phyloP scores from a whole-genome alignment of 345 rosid species.

The Pistacia atlantica region DNA sequence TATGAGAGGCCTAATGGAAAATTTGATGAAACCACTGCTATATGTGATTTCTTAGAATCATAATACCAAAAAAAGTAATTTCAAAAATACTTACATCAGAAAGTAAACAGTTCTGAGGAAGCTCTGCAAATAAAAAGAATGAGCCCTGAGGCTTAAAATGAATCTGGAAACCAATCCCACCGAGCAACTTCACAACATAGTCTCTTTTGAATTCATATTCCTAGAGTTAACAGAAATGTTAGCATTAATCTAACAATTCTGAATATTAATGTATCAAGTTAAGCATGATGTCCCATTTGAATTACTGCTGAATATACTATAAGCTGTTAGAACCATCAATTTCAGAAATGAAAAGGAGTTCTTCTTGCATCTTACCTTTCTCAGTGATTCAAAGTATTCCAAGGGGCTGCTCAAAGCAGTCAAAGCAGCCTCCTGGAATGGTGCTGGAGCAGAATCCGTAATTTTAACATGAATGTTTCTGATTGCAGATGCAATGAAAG shows the following conservation, averaged over 20 bases:
- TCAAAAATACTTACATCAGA: slow-evolving; percentile 39
- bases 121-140: slow-evolving; percentile 53
- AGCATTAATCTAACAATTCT: neutral
- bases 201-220: slow-evolving; percentile 55
- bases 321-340: neutral
- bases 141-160: slow-evolving; percentile 56
- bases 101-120: slow-evolving; percentile 47
- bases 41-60: neutral
- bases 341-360: neutral
- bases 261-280: no score
- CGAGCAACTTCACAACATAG: slow-evolving; percentile 37
- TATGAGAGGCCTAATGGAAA: neutral
- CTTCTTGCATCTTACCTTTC: slow-evolving; percentile 34
- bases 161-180: slow-evolving; percentile 47
- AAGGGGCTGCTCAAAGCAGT: slow-evolving; percentile 44
- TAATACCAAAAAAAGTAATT: neutral
- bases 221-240: slow-evolving; percentile 26
- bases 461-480: slow-evolving; percentile 54
- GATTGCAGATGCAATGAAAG: slow-evolving; percentile 45
- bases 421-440: slow-evolving; percentile 68
- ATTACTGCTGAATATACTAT: neutral
- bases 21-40: neutral
- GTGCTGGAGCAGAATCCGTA: slow-evolving; percentile 65
- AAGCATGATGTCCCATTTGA: neutral
- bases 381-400: slow-evolving; percentile 42